Evolutionary conservation across 371 early-diverging fungal species (phyloP).

Genomic region (Mortierella sp.): DNA sequence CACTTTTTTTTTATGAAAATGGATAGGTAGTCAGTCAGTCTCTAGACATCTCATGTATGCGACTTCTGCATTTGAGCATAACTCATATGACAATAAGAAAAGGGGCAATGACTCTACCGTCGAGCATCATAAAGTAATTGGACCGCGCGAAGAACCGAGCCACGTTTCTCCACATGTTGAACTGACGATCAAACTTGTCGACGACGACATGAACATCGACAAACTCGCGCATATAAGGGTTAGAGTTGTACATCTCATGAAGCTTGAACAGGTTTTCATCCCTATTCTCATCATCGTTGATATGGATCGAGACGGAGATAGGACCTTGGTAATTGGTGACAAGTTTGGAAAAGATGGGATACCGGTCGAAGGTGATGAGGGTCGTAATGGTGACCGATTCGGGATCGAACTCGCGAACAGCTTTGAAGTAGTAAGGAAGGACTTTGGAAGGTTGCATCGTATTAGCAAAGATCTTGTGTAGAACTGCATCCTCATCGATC

Average conservation of each 20-base stretch:
- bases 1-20: too few relatives aligned
- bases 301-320: conserved; percentile 73
- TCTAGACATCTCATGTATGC: background rate
- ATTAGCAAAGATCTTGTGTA: conserved; percentile 67
- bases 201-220: conserved; percentile 74
- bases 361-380: conserved; percentile 61
- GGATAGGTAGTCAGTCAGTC: background rate
- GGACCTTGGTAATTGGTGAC: conserved; percentile 73
- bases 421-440: conserved; percentile 69
- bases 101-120: conserved; percentile 26
- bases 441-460: conserved; percentile 71
- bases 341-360: conserved; percentile 61
- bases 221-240: conserved; percentile 63
- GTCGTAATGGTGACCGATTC: conserved; percentile 61
- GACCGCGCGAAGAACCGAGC: conserved; percentile 75
- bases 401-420: conserved; percentile 44
- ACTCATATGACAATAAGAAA: too few relatives aligned
- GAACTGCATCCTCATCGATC: conserved; percentile 25
- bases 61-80: background rate
- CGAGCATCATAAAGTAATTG: conserved; percentile 76
- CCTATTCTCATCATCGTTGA: conserved; percentile 65
- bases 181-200: conserved; percentile 74
- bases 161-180: conserved; percentile 79
- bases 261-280: conserved; percentile 62
- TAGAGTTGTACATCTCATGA: conserved; percentile 58